A percentile compares a stretch with the other conserved stretches of the same genome.
These are phyloP conservation scores for Craterostigma plantagineum DNA, from an alignment of 257 asterid species.

Conservation along the genomic window DNA sequence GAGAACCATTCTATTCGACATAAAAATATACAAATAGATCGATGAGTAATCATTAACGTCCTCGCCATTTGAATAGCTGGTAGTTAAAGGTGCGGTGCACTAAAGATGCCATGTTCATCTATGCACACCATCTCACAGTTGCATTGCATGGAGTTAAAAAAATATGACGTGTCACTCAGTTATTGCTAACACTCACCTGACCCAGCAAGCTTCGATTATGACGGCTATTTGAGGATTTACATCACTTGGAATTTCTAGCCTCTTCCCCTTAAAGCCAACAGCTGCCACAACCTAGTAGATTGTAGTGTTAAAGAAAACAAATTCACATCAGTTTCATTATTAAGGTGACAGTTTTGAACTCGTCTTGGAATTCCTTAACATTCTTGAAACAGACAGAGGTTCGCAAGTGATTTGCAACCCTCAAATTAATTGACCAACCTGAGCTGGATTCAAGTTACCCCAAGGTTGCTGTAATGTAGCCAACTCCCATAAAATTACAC, in stretches of 20 bases:
- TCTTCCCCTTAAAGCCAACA: slow-evolving; percentile 60
- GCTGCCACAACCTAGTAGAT: slow-evolving; percentile 97
- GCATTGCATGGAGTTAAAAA: no score
- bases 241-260: slow-evolving; percentile 64
- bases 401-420: neutral
- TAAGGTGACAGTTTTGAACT: no score
- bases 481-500: slow-evolving; percentile 89
- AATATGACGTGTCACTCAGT: no score
- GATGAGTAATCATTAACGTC: no score
- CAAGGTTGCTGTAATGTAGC: slow-evolving; percentile 83
- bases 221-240: slow-evolving; percentile 60
- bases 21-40: no score
- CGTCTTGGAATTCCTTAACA: no score
- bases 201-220: slow-evolving; percentile 71
- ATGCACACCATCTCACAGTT: no score
- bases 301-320: slow-evolving; percentile 7
- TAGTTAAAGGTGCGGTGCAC: no score
- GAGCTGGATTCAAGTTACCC: slow-evolving; percentile 67
- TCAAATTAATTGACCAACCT: slow-evolving; percentile 33
- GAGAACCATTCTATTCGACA: no score
- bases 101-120: no score
- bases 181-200: slow-evolving; percentile 34
- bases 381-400: no score
- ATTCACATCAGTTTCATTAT: neutral
- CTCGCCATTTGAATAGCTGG: no score